A percentile compares a stretch with the other conserved stretches of the same genome.
phyloP scores from a whole-genome alignment of 2,329 filamentous ascomycete genomes.

The Penicillium sp. region DNA sequence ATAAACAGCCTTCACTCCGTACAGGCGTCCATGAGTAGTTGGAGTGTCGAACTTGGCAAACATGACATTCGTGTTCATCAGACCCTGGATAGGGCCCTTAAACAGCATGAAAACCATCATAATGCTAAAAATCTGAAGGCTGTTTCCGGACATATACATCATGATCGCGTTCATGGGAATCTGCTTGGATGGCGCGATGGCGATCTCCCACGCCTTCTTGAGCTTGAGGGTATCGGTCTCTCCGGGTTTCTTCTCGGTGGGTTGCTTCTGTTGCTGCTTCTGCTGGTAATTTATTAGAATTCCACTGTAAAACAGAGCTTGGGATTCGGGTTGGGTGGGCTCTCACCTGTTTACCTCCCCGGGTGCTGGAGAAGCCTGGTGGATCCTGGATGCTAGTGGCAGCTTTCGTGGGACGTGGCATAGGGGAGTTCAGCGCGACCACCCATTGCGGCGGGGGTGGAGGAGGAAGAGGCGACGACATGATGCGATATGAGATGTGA shows the following conservation, averaged over 20 bases:
- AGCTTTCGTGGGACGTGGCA: slow-evolving; percentile 63
- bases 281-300: slow-evolving; percentile 15
- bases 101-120: slow-evolving; percentile 99
- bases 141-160: slow-evolving; percentile 99
- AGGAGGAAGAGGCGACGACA: slow-evolving; percentile 28
- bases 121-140: slow-evolving; percentile 97
- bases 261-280: slow-evolving; percentile 36
- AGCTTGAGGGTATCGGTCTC: slow-evolving; percentile 96
- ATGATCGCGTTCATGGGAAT: slow-evolving; percentile 98
- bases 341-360: slow-evolving; percentile 53
- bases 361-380: slow-evolving; percentile 70
- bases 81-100: slow-evolving; percentile 87
- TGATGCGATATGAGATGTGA: slow-evolving; percentile 21
- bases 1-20: slow-evolving; percentile 85
- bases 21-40: slow-evolving; percentile 68
- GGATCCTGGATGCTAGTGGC: slow-evolving; percentile 72
- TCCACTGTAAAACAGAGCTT: neutral
- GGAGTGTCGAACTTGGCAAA: slow-evolving; percentile 89
- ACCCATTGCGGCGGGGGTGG: slow-evolving; percentile 75
- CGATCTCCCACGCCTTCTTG: slow-evolving; percentile 98
- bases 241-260: slow-evolving; percentile 51
- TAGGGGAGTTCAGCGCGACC: slow-evolving; percentile 70
- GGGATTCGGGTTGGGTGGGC: neutral
- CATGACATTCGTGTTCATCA: slow-evolving; percentile 79
- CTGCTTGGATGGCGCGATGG: slow-evolving; percentile 87